Conservation (phyloP, 2,329 filamentous ascomycete genomes). For the Xylaria sp. region DNA sequence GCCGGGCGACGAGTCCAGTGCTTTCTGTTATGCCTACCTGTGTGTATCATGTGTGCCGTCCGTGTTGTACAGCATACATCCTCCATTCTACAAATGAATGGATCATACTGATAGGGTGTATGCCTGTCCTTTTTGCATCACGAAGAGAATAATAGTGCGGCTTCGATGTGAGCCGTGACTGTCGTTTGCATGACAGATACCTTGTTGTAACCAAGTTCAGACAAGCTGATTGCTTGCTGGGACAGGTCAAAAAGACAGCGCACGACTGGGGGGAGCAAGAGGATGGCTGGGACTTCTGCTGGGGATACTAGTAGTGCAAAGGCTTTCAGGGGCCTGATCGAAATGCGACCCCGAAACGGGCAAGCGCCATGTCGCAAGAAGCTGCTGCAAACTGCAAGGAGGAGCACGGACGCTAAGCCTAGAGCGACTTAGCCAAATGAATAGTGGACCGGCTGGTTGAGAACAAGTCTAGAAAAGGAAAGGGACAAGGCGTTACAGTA, state of each 20-base stretch:
- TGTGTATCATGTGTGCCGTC: no score
- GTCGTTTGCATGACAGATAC: neutral
- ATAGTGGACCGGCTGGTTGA: slow-evolving; percentile 1
- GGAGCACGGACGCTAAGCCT: slow-evolving; percentile 4
- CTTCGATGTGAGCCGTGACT: neutral
- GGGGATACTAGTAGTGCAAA: neutral
- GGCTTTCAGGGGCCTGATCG: slow-evolving; percentile 8
- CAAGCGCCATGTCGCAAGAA: slow-evolving; percentile 20
- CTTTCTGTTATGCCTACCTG: neutral
- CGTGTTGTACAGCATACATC: no score
- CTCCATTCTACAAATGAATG: no score
- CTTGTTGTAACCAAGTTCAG: neutral
- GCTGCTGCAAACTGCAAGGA: slow-evolving; percentile 22
- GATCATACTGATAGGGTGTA: no score
- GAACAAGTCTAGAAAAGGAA: slow-evolving; percentile 11
- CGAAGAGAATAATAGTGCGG: neutral
- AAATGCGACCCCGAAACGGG: slow-evolving; percentile 11
- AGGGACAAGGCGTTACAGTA: neutral
- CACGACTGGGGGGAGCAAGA: neutral
- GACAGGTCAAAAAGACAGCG: neutral
- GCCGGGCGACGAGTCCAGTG: neutral
- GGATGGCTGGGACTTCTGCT: slow-evolving; percentile 13
- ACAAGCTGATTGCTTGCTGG: no score
- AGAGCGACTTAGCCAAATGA: slow-evolving; percentile 17
- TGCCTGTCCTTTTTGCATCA: no score